Conservation (phyloP, 371 early-diverging fungal species). For the Mucor indicus region DNA sequence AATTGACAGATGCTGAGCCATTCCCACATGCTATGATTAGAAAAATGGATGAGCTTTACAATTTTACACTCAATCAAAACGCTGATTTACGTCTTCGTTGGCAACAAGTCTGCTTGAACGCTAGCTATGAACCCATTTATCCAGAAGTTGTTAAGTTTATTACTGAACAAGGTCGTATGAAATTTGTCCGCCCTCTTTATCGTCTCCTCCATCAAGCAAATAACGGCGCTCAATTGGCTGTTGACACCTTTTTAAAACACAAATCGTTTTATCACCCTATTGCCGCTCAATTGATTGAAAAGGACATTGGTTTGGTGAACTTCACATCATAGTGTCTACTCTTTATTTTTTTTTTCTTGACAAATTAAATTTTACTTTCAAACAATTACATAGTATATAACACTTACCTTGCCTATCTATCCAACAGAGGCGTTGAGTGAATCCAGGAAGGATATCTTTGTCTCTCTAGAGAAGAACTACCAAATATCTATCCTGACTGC, state of each 20-base stretch:
- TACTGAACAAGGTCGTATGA: slow-evolving; percentile 92
- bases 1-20: slow-evolving; percentile 61
- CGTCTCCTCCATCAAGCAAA: slow-evolving; percentile 60
- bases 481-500: too few species aligned
- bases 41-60: slow-evolving; percentile 75
- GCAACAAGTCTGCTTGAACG: slow-evolving; percentile 77
- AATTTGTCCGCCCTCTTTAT: slow-evolving; percentile 85
- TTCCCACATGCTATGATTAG: slow-evolving; percentile 62
- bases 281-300: slow-evolving; percentile 76
- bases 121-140: slow-evolving; percentile 75
- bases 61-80: slow-evolving; percentile 70
- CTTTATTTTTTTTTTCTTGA: too few species aligned
- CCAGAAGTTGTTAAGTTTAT: slow-evolving; percentile 77
- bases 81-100: slow-evolving; percentile 87
- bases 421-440: too few species aligned
- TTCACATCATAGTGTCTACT: too few species aligned
- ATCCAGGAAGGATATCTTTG: too few species aligned
- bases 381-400: too few species aligned
- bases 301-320: slow-evolving; percentile 67
- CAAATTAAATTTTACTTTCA: too few species aligned
- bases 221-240: slow-evolving; percentile 75
- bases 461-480: too few species aligned
- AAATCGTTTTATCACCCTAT: slow-evolving; percentile 92
- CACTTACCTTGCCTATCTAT: too few species aligned
- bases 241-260: slow-evolving; percentile 74